A percentile compares a stretch with the other conserved stretches of the same genome.
These are phyloP conservation scores for Cystofilobasidium capitatum DNA, from an alignment of 768 basidiomycete species.

Conservation along the genomic window DNA sequence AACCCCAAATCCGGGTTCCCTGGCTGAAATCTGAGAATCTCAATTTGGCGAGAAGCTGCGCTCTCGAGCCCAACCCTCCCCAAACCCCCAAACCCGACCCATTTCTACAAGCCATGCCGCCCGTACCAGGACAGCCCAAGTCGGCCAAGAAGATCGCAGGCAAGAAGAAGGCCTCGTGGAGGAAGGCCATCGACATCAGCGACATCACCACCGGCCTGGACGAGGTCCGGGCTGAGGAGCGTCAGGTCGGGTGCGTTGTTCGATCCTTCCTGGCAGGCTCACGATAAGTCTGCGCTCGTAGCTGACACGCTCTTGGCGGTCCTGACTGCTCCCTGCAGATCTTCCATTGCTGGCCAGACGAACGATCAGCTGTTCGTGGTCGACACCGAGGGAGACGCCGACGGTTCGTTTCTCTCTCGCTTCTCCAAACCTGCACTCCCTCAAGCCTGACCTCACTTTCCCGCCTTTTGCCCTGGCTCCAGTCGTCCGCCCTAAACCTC, in stretches of 20 bases:
- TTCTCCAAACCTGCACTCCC: background rate
- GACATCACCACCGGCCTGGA: slow-evolving; percentile 70
- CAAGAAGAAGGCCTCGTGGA: slow-evolving; percentile 87
- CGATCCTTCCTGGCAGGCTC: background rate
- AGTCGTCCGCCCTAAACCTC: slow-evolving; percentile 16
- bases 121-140: slow-evolving; percentile 39
- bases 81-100: background rate
- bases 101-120: background rate
- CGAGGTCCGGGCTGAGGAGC: slow-evolving; percentile 65
- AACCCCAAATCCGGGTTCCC: too few relatives aligned
- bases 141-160: slow-evolving; percentile 54
- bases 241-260: background rate
- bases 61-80: background rate
- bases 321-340: slow-evolving; percentile 2
- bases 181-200: slow-evolving; percentile 81
- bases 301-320: background rate
- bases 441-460: background rate
- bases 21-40: too few relatives aligned
- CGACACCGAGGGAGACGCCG: slow-evolving; percentile 68
- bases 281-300: background rate
- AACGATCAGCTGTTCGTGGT: slow-evolving; percentile 70
- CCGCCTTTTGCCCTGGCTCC: background rate
- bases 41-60: too few relatives aligned
- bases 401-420: slow-evolving; percentile 45
- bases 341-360: slow-evolving; percentile 39